Evolutionary conservation across 352 stramenopile species (phyloP).

Genomic region (Globisporangium polare): DNA sequence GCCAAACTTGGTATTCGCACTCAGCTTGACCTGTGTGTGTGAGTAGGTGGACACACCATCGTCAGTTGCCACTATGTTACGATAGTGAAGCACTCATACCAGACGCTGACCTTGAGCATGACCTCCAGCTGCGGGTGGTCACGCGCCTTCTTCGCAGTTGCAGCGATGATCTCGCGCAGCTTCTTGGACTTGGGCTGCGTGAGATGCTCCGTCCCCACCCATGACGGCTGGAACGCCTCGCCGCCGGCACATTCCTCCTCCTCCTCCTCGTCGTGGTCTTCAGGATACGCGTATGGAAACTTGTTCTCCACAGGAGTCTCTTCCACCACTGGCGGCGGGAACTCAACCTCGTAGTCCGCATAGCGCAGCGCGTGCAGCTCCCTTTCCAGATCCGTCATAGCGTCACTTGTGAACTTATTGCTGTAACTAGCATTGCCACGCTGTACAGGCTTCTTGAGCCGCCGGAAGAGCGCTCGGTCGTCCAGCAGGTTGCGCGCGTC

Average conservation of each 20-base stretch:
- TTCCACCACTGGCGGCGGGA: slow-evolving; percentile 16
- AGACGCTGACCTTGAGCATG: slow-evolving; percentile 34
- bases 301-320: slow-evolving; percentile 21
- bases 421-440: background rate
- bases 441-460: slow-evolving; percentile 35
- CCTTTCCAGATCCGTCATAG: background rate
- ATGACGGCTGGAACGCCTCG: slow-evolving; percentile 25
- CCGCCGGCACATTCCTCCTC: slow-evolving; percentile 24
- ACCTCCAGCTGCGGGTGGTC: slow-evolving; percentile 37
- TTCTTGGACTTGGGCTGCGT: slow-evolving; percentile 39
- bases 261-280: slow-evolving; percentile 20
- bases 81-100: background rate
- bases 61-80: background rate
- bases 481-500: slow-evolving; percentile 61
- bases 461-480: slow-evolving; percentile 39
- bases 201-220: slow-evolving; percentile 24
- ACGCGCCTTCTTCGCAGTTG: slow-evolving; percentile 42
- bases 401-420: background rate
- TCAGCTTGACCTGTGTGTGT: slow-evolving; percentile 31
- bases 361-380: slow-evolving; percentile 43
- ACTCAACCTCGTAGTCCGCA: slow-evolving; percentile 41
- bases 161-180: slow-evolving; percentile 35
- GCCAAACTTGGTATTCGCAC: slow-evolving; percentile 27
- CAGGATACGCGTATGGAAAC: slow-evolving; percentile 43
- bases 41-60: background rate